Evolutionary conservation across 2,329 filamentous ascomycete genomes (phyloP), one percentile per base, ranked within the genome.

Genomic region (Aspergillus floridensis): DNA sequence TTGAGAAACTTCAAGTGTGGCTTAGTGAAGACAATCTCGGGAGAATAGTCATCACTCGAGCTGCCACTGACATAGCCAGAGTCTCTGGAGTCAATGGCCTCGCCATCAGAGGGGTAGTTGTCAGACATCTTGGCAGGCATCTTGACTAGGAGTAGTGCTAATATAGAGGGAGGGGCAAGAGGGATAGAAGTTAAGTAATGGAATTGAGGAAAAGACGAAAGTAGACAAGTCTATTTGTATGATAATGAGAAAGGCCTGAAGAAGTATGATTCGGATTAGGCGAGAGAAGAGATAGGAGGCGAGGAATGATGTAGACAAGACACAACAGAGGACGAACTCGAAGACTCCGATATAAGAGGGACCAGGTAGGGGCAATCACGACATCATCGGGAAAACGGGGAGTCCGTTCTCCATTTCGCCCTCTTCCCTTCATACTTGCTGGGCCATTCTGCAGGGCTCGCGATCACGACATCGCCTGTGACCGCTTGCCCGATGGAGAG

Each of bases 1-100:
- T 99, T 99, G 75, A 99, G 84, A 77, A 93, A 93, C 70, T 91
- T 88, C 67, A 98, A 82, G 76, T 99, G 93, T 64, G 89, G 85
- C 75, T 89, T 89, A 66, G 91, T 93, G 81, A 99, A 92, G 76
- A 88, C 87, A 70, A 98, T 84, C 61, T 91, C 86, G 14, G 93
- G 90, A 21, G 93, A 82, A 65, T 80, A 81, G 55, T 81, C 80
- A 48, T 84, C 80, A 67, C 84, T 88, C 35, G 86, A 87, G 54
- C 82, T 81, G 47, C 84, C 88, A 77, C 78, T 90, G 26, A 84
- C 88, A 77, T 80, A 90, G 70, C 87, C 91, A 80, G 97, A 97
- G 64, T 84, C 82, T 61, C 72, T 74, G 46, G 68, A 60, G 55
- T 76, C 73, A 51, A 71, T 60, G 41, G 61, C 69, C 60, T 77